A percentile compares a stretch with the other conserved stretches of the same genome.
phyloP scores from a whole-genome alignment of 2,329 filamentous ascomycete species.

The Verticillium nonalfalfae region DNA sequence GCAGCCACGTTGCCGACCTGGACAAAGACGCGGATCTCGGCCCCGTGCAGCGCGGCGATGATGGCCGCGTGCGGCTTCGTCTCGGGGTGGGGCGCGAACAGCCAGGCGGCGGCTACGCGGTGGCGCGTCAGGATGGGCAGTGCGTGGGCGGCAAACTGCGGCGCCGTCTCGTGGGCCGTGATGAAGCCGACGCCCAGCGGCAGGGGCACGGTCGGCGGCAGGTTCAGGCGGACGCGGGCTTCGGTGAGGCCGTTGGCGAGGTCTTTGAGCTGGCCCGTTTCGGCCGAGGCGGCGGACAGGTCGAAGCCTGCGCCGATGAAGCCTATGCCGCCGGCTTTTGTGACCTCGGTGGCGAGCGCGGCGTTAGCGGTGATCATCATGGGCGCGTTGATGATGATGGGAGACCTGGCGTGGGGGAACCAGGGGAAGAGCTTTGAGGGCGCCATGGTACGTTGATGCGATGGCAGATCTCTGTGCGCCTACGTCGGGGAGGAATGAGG shows the following conservation, averaged over 20 bases:
- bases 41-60: slow-evolving; percentile 24
- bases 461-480: background rate
- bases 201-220: slow-evolving; percentile 19
- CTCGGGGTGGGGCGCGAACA: slow-evolving; percentile 53
- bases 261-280: slow-evolving; percentile 18
- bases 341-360: slow-evolving; percentile 27
- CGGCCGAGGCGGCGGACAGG: slow-evolving; percentile 17
- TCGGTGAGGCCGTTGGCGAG: slow-evolving; percentile 25
- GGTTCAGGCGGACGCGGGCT: slow-evolving; percentile 18
- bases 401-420: slow-evolving; percentile 8
- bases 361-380: slow-evolving; percentile 26
- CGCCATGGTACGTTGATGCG: slow-evolving; percentile 2
- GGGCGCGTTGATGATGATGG: slow-evolving; percentile 22
- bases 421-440: slow-evolving; percentile 4
- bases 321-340: slow-evolving; percentile 29
- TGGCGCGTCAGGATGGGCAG: slow-evolving; percentile 45
- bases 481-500: no score
- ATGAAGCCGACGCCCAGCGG: slow-evolving; percentile 59
- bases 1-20: slow-evolving; percentile 56
- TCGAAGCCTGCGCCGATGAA: slow-evolving; percentile 25
- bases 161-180: slow-evolving; percentile 39
- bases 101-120: slow-evolving; percentile 56
- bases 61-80: slow-evolving; percentile 29
- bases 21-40: slow-evolving; percentile 45
- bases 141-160: slow-evolving; percentile 31